Evolutionary conservation across 2,329 filamentous ascomycete genomes (phyloP).

Genomic region (Colletotrichum phormii): DNA sequence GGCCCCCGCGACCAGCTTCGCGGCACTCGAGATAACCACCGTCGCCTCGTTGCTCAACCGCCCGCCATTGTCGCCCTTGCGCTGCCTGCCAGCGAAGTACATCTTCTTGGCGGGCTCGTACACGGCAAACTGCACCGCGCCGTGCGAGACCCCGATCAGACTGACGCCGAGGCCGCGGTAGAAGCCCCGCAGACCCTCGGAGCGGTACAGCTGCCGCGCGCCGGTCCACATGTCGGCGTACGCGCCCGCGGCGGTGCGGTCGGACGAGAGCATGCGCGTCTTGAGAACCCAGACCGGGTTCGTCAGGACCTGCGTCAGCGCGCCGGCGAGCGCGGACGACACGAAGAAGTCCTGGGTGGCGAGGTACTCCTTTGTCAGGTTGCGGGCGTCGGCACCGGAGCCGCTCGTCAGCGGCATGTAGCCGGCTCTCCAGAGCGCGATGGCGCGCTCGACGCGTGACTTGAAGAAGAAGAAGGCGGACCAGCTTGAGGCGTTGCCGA

Average conservation of each 20-base stretch:
- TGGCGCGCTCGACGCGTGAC: constrained; percentile 61
- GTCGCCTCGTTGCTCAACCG: constrained; percentile 79
- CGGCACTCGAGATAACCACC: constrained; percentile 80
- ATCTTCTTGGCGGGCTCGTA: constrained; percentile 79
- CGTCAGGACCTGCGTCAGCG: constrained; percentile 83
- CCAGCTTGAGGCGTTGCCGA: constrained; percentile 93
- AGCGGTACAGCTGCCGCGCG: constrained; percentile 70
- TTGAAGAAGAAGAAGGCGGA: constrained; percentile 90
- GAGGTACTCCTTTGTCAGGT: constrained; percentile 53
- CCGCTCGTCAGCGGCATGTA: constrained; percentile 17
- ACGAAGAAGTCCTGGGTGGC: constrained; percentile 81
- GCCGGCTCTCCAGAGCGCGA: constrained; percentile 50
- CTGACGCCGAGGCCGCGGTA: constrained; percentile 89
- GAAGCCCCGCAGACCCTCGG: constrained; percentile 83
- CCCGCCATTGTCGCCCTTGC: constrained; percentile 37
- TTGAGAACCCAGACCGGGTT: constrained; percentile 99
- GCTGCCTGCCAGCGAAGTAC: constrained; percentile 61
- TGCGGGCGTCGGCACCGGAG: constrained; percentile 36
- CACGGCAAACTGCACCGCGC: constrained; percentile 94
- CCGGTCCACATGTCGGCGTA: constrained; percentile 85
- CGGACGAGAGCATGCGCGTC: constrained; percentile 93
- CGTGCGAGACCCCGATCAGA: constrained; percentile 88
- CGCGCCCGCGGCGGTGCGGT: constrained; percentile 78
- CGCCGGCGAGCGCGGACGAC: constrained; percentile 77
- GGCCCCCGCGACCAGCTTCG: constrained; percentile 90